Evolutionary conservation across 352 stramenopile genomes (phyloP).

Genomic region (Thalassiosira hispida): DNA sequence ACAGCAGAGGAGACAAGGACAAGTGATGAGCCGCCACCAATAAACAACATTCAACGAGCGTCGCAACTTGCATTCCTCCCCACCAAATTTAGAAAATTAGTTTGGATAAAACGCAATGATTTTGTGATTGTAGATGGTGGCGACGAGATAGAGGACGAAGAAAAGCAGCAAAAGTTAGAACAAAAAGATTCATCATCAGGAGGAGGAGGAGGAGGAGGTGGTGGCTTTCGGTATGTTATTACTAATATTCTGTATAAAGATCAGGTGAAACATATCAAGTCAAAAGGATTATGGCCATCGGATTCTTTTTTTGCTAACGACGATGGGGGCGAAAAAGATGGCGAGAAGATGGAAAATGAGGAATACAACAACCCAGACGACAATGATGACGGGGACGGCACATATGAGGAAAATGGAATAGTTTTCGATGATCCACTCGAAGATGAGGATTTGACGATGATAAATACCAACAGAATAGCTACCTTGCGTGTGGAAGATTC

Average conservation of each 20-base stretch:
- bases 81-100: constrained; percentile 98
- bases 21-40: background rate
- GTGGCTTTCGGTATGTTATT: constrained; percentile 83
- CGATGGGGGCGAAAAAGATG: constrained; percentile 13
- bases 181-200: constrained; percentile 11
- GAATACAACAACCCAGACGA: constrained; percentile 21
- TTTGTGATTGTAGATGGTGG: constrained; percentile 92
- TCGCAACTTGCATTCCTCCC: constrained; percentile 92
- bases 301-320: constrained; percentile 66
- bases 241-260: constrained; percentile 98
- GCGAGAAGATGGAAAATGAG: background rate
- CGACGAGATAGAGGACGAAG: constrained; percentile 50
- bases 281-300: constrained; percentile 91
- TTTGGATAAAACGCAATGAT: constrained; percentile 98
- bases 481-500: constrained; percentile 69
- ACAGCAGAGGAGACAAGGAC: background rate
- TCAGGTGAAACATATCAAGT: constrained; percentile 97
- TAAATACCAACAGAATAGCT: constrained; percentile 87
- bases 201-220: constrained; percentile 5
- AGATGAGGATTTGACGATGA: constrained; percentile 72
- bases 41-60: constrained; percentile 16
- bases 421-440: constrained; percentile 71
- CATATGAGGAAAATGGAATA: constrained; percentile 75
- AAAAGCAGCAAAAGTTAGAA: constrained; percentile 27
- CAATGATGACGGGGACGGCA: constrained; percentile 14